A percentile compares a stretch with the other conserved stretches of the same genome.
Conservation (phyloP, 768 basidiomycete species). For the Asterophora lycoperdoides region DNA sequence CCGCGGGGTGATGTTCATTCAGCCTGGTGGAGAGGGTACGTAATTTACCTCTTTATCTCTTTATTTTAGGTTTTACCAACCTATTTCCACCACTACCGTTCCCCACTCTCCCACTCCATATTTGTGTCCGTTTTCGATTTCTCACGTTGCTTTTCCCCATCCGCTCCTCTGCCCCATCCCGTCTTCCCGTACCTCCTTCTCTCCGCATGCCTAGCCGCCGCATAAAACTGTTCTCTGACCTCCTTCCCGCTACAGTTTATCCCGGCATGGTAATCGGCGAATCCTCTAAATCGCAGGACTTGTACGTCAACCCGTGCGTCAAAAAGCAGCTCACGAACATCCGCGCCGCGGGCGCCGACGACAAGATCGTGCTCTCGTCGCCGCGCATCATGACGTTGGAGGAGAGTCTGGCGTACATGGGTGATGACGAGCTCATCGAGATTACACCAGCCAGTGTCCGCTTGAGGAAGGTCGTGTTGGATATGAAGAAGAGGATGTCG, state of each 20-base stretch:
- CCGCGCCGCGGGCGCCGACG: conserved; percentile 43
- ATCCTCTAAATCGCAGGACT: conserved; percentile 40
- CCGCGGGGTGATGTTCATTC: conserved; percentile 42
- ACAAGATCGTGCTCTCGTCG: conserved; percentile 44
- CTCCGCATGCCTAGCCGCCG: not conserved
- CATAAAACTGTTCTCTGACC: no score
- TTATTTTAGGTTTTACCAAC: no score
- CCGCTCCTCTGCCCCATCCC: not conserved
- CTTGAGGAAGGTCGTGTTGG: conserved; percentile 39
- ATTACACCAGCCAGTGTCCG: conserved; percentile 40
- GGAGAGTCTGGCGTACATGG: conserved; percentile 45
- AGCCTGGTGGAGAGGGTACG: conserved; percentile 37
- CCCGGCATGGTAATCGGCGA: conserved; percentile 51
- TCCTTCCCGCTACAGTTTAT: conserved; percentile 30
- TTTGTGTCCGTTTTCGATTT: no score
- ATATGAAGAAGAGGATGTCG: conserved; percentile 31
- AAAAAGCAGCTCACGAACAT: conserved; percentile 51
- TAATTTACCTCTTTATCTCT: no score
- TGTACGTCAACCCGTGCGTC: conserved; percentile 44
- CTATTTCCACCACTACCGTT: no score
- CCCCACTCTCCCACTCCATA: no score
- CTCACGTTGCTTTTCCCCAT: no score
- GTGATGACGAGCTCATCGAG: conserved; percentile 46
- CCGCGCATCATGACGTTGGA: conserved; percentile 42
- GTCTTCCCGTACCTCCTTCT: not conserved